phyloP scores from a whole-genome alignment of 805 yeast species.

The Metschnikowia reukaufii region DNA sequence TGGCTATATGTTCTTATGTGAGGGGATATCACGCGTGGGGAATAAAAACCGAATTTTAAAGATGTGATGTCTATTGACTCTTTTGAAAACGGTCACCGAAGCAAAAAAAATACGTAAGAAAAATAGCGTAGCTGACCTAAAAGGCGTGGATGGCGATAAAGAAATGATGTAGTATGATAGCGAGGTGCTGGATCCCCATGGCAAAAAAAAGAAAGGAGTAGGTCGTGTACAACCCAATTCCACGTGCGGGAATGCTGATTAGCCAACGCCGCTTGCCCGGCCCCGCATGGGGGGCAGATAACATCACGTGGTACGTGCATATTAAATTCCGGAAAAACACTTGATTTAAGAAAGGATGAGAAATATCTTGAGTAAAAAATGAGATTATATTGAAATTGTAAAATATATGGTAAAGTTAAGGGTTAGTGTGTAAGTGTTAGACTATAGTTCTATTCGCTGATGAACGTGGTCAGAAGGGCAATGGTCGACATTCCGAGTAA shows the following conservation, averaged over 20 bases:
- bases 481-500: constrained; percentile 60
- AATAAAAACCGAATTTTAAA: neutral
- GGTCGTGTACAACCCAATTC: constrained; percentile 5
- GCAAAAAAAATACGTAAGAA: constrained; percentile 1
- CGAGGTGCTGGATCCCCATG: constrained; percentile 2
- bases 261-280: neutral
- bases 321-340: no score
- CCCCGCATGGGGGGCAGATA: neutral
- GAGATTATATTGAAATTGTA: no score
- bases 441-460: constrained; percentile 2
- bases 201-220: constrained; percentile 3
- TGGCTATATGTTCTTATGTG: constrained; percentile 6
- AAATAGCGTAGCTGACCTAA: neutral
- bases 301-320: neutral
- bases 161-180: neutral
- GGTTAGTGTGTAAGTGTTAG: neutral
- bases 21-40: neutral
- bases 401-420: neutral
- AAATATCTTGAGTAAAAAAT: no score
- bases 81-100: neutral
- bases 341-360: no score
- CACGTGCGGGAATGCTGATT: neutral
- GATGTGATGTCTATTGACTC: neutral
- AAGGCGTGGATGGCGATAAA: neutral
- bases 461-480: constrained; percentile 41